These are phyloP conservation scores for Westerdykella ornata DNA, from an alignment of 2,329 filamentous ascomycete genomes.

Conservation along the genomic window DNA sequence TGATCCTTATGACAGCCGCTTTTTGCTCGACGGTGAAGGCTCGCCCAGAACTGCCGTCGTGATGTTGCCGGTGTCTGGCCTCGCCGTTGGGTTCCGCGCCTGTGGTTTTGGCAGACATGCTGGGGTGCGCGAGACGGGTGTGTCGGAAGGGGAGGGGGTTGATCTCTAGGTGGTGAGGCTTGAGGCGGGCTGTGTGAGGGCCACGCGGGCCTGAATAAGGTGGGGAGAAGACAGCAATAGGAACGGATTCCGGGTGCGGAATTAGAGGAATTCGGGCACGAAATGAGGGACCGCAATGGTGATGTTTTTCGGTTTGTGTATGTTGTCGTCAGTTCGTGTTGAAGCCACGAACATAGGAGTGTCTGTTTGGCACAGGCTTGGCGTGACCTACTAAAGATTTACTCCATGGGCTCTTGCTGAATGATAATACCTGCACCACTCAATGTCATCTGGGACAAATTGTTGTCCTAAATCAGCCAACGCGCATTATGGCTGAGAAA, in stretches of 20 bases:
- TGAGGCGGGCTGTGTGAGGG: conserved; percentile 1
- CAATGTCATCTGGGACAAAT: too few species aligned
- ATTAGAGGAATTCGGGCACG: not conserved
- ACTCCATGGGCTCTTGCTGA: too few species aligned
- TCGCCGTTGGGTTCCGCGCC: conserved; percentile 37
- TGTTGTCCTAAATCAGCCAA: too few species aligned
- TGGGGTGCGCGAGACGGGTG: conserved; percentile 4
- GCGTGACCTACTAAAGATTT: too few species aligned
- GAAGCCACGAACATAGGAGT: conserved; percentile 20
- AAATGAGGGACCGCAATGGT: too few species aligned
- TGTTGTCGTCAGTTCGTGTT: conserved; percentile 6
- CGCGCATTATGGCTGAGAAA: conserved; percentile 36
- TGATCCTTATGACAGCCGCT: conserved; percentile 81
- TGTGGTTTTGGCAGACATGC: conserved; percentile 42
- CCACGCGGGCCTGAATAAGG: conserved; percentile 5
- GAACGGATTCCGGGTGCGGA: not conserved
- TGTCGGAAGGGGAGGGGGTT: conserved; percentile 1
- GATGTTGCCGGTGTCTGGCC: conserved; percentile 54
- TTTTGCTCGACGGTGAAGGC: conserved; percentile 86
- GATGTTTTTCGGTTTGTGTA: not conserved
- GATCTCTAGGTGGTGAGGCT: not conserved
- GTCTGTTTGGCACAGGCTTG: too few species aligned
- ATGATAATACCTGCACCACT: too few species aligned
- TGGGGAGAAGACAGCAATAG: conserved; percentile 1
- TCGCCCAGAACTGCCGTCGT: conserved; percentile 68